These are phyloP conservation scores for Candida parachauliodes DNA, from an alignment of 805 yeast species.

Conservation along the genomic window DNA sequence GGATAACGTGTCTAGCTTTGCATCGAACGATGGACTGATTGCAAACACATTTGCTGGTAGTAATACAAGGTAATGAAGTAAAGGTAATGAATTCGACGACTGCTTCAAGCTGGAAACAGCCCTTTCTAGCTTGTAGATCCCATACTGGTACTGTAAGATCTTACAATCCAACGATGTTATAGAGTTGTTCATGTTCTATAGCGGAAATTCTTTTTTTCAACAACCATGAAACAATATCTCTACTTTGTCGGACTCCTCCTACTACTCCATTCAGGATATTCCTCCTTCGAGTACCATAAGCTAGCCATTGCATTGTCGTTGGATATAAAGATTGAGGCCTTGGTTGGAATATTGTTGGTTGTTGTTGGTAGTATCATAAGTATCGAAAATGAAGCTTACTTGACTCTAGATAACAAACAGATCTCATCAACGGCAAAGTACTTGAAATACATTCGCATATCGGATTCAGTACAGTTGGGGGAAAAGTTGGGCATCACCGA, in stretches of 20 bases:
- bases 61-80: constrained; percentile 33
- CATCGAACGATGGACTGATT: constrained; percentile 28
- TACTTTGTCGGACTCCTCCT: constrained; percentile 16
- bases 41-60: constrained; percentile 31
- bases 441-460: constrained; percentile 45
- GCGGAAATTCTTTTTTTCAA: not conserved
- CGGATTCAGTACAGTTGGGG: constrained; percentile 43
- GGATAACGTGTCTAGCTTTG: constrained; percentile 25
- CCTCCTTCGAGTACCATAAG: constrained; percentile 51
- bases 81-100: constrained; percentile 13
- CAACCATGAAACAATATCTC: constrained; percentile 5
- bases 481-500: constrained; percentile 47
- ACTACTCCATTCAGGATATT: constrained; percentile 50
- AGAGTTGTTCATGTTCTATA: not conserved
- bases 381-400: constrained; percentile 19
- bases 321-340: constrained; percentile 51
- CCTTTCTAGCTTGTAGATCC: constrained; percentile 43
- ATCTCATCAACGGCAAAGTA: constrained; percentile 25
- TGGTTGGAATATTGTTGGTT: constrained; percentile 43
- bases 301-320: constrained; percentile 31
- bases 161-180: constrained; percentile 19
- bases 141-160: constrained; percentile 56
- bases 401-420: constrained; percentile 23
- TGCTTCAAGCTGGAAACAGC: constrained; percentile 29
- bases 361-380: constrained; percentile 36